Base-by-base conservation (phyloP, 2,329 filamentous ascomycete genomes). In the Stachybotrys chartarum region DNA sequence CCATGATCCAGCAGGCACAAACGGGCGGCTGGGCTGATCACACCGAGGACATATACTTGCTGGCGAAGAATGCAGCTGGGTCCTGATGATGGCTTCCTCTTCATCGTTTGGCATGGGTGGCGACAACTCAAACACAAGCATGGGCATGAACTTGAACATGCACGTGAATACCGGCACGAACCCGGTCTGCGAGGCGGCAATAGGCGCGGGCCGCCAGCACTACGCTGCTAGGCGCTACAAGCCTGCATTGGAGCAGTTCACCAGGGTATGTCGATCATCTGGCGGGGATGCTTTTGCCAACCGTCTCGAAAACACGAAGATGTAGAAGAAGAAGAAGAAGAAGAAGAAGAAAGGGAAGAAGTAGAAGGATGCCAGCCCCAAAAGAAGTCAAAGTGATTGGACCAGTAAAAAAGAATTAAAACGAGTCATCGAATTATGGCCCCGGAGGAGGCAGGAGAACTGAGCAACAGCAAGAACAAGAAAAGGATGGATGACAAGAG, bases 201-300 rank as follows among this genome's bases (percentile, higher is more conserved):
- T 73, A 48, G 57, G 63, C 18, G 64, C 68, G 55, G 71, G 70
- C 16, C 68, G 71, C 31, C 63, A 61, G 30, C 60, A 64, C 49
- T 74, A 73, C 56, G 63, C 59, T 3, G 63, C 60, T 8, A 66
- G 68, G 54, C 66, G 65, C 35, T 73, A 69, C 60, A 70, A 66
- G 52, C 60, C 61, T 17, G 72, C 72, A 2, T 63, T 74, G 11
- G 68, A 68, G 57, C 63, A 68, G 35, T 74, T 74, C 57, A 74
- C 72, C 12, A 63, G 63, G 51, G 70, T 72, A 61, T 50, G 63
- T 50, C 35, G 35, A 42, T 14, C 35, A 24, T 14, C 35, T 42
- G 8, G 8, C 8, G 35, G 14, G 10, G 35, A 42, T 42, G 35
- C 35, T 14, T 14, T 24, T 24, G 24, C 24, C 24, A 24, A 4